Evolutionary conservation across 2,329 filamentous ascomycete genomes (phyloP).

Genomic region (Pseudofabraea citricarpa): DNA sequence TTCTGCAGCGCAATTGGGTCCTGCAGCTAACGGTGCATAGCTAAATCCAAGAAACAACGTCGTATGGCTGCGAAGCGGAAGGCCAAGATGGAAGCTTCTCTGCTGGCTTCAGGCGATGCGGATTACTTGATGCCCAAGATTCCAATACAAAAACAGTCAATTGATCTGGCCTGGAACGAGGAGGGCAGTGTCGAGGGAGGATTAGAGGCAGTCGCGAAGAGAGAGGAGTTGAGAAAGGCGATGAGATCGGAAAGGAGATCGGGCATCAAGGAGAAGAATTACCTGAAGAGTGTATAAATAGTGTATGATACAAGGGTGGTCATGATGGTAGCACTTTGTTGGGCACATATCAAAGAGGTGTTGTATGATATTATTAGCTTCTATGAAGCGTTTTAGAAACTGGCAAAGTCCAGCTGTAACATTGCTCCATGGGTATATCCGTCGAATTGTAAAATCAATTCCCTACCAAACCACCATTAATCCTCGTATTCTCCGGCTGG

Average conservation of each 20-base stretch:
- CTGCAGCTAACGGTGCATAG: constrained; percentile 33
- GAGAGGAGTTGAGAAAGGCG: constrained; percentile 61
- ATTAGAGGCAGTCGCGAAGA: constrained; percentile 40
- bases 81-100: constrained; percentile 48
- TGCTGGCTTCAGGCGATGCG: constrained; percentile 62
- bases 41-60: constrained; percentile 81
- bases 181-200: constrained; percentile 32
- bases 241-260: constrained; percentile 72
- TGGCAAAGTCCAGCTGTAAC: background rate
- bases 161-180: constrained; percentile 58
- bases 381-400: no score
- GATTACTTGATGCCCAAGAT: constrained; percentile 63
- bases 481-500: constrained; percentile 25
- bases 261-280: constrained; percentile 80
- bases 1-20: background rate
- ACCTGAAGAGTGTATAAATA: constrained; percentile 67
- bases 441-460: background rate
- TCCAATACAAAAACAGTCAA: constrained; percentile 70
- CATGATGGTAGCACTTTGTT: background rate
- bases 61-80: constrained; percentile 63
- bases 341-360: background rate
- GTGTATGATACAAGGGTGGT: background rate
- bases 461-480: constrained; percentile 8
- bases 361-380: constrained; percentile 5
- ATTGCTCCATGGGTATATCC: background rate